Base-by-base conservation (phyloP, 305 asterid genomes). In the Fraxinus angustifolia region DNA sequence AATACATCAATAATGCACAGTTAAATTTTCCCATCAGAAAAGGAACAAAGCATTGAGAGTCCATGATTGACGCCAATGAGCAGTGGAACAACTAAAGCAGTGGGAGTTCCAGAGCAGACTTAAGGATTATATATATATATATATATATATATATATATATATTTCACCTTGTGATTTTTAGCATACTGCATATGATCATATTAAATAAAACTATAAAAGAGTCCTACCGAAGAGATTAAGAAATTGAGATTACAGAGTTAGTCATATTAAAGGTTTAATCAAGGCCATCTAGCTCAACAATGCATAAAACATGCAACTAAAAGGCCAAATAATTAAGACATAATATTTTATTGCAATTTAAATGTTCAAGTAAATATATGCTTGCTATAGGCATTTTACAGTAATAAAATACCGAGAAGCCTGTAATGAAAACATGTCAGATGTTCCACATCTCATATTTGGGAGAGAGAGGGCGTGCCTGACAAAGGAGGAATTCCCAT, bases 401-500 rank as follows among this genome's bases (percentile, higher is more conserved):
- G 38, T 26, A 19, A 53, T 7, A 12, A 34, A 60, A 36, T 21
- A 10, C 28, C 56, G 67, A 72, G 71, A n/a, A 73, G 6, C 70
- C 60, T 45, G 12, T 45, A 19, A 42, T 70, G 10, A 34, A 76
- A 76, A 11, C 75, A 45, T 58, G 28, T 65, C 48, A 62, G 65
- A 38, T 23, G 62, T 38, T 84, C 79, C 79, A 31, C 40, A 67
- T 28, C 35, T 30, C 38, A 30, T 10, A 21, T 30, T 35, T 56
- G 36, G 23, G 76, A 68, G 77, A 68, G 70, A 28, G 42, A 70
- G 45, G 40, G 84, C 56, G 28, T 85, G 89, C 92, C 91, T 86
- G 92, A 85, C 7, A 86, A 45, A 67, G 93, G 87, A 86, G 93
- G 93, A 84, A 90, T 79, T 62, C 93, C 93, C 80, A 90, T 86